Evolutionary conservation across 75 land plant species (phyloP).

Genomic region (Pseudotsuga menziesii): DNA sequence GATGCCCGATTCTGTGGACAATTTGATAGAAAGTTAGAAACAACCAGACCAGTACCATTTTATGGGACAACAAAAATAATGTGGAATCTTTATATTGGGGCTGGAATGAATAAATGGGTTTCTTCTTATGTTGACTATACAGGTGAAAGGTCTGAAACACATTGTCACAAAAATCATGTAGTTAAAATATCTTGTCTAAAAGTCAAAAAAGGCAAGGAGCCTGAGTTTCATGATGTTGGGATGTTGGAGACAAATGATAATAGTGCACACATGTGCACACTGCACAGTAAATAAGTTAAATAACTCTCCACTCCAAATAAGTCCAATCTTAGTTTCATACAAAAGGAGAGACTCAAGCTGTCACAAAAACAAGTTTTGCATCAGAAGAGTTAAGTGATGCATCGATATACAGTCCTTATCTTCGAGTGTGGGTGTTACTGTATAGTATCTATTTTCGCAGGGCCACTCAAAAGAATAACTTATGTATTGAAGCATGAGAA

Average conservation of each 20-base stretch:
- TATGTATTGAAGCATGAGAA: background rate
- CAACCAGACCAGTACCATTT: background rate
- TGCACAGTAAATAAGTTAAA: too few species aligned
- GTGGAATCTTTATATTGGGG: background rate
- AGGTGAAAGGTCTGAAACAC: background rate
- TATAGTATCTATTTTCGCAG: background rate
- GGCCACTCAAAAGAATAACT: background rate
- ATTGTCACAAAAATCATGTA: background rate
- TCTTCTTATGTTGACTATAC: background rate
- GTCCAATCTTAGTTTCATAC: background rate
- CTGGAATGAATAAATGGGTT: background rate
- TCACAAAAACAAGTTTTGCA: background rate
- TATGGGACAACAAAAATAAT: background rate
- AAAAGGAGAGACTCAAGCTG: background rate
- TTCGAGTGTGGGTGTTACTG: background rate
- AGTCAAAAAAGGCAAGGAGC: background rate
- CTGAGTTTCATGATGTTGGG: background rate
- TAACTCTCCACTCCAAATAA: background rate
- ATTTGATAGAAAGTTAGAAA: background rate
- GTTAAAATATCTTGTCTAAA: background rate
- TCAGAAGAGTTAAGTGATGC: background rate
- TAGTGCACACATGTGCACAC: background rate
- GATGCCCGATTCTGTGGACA: background rate
- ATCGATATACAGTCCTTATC: background rate
- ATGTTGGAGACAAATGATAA: background rate